Evolutionary conservation across 2,329 filamentous ascomycete genomes (phyloP), one percentile per base, ranked within the genome.

Genomic region (Trichoderma sp.): DNA sequence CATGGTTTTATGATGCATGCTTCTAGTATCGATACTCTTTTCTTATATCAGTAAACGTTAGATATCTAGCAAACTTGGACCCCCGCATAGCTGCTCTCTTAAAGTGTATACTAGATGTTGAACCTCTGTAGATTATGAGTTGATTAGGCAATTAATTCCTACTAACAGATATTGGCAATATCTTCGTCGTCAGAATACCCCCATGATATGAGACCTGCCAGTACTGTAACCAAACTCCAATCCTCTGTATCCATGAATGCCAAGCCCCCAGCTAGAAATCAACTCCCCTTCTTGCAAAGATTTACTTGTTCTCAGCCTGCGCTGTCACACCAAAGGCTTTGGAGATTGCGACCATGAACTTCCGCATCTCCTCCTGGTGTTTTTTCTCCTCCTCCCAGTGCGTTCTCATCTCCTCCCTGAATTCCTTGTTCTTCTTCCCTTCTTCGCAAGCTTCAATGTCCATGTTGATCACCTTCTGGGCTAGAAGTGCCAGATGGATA

Each of bases 401-500:
- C 4, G 6, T 53, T 12, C 4, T 53, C 45, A 21, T 53, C 18
- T 53, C n/a, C 45, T 21, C n/a, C 4, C n/a, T 21, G 5, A 53
- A 21, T 1, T 53, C 2, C 4, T 53, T 6, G n/a, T 53, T 53
- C 8, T 53, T 53, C n/a, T 12, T 53, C n/a, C 3, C 4, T 21
- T 53, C 45, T 53, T 53, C 45, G 3, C 2, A 0, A 53, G 45
- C n/a, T 21, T 53, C 45, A 5, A 12, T 0, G 3, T 53, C 9
- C n/a, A 21, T 21, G 45, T 0, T 0, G 7, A 2, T 2, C 18
- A 53, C n/a, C 7, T 12, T 53, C 3, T 53, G 1, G 45, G 12
- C 0, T 9, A 11, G 4, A 53, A 6, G 0, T 21, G 9, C 0
- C 45, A 53, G 45, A 53, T 9, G 3, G 3, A 3, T 53, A 8